Conservation (phyloP, 139 green algal species). For the Chlorella sorokiniana region DNA sequence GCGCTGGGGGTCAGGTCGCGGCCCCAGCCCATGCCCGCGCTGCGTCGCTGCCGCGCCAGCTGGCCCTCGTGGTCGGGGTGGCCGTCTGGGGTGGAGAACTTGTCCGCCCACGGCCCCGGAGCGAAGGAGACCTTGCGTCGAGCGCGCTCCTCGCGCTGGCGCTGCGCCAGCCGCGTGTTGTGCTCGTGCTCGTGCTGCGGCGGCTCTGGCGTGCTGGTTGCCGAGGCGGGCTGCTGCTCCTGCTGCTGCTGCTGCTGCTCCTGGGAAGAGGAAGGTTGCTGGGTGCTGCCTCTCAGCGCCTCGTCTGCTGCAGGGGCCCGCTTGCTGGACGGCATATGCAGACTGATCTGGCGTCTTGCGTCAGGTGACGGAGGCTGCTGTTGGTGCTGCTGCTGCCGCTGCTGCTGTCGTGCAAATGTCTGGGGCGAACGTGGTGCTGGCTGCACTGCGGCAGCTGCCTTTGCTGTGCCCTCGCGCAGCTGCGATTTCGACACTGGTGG, state of each 20-base stretch:
- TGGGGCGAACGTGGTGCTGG: no score
- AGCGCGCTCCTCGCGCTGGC: background rate
- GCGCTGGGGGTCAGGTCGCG: slow-evolving; percentile 38
- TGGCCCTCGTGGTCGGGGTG: slow-evolving; percentile 43
- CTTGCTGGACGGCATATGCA: no score
- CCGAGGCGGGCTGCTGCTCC: background rate
- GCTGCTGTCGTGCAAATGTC: no score
- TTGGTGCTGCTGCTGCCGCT: no score
- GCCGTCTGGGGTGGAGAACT: slow-evolving; percentile 36
- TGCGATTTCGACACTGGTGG: no score
- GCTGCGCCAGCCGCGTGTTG: slow-evolving; percentile 5
- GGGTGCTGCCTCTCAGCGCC: background rate
- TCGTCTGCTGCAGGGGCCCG: background rate
- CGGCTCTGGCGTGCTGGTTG: background rate
- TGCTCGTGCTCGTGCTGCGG: background rate
- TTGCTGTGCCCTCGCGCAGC: no score
- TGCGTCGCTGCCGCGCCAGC: slow-evolving; percentile 29
- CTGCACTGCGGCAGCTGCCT: no score
- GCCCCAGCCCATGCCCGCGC: slow-evolving; percentile 15
- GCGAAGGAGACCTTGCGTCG: slow-evolving; percentile 39
- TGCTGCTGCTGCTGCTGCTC: background rate
- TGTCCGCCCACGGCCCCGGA: slow-evolving; percentile 24
- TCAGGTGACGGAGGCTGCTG: no score
- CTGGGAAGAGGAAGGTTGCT: background rate
- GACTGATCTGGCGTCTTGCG: no score